These are phyloP conservation scores for Raffaelea albimanens DNA, from an alignment of 2,329 filamentous ascomycete genomes.

Conservation along the genomic window DNA sequence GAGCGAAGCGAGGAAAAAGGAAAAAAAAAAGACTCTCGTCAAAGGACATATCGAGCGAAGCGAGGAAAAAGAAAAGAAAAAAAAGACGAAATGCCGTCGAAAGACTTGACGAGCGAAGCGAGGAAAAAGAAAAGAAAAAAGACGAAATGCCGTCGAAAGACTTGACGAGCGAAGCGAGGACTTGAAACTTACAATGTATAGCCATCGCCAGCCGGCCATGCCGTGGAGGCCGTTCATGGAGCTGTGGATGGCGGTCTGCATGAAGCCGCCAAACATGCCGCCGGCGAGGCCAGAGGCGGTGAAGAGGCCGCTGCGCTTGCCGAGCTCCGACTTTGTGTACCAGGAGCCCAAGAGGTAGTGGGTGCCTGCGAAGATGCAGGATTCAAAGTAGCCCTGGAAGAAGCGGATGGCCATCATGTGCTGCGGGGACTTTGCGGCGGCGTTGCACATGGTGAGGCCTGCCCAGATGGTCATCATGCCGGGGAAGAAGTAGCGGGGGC, in stretches of 20 bases:
- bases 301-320: constrained; percentile 23
- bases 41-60: too few species aligned
- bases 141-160: too few species aligned
- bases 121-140: too few species aligned
- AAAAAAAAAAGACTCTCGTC: too few species aligned
- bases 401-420: constrained; percentile 16
- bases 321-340: constrained; percentile 39
- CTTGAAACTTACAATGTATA: constrained; percentile 2
- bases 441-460: constrained; percentile 1
- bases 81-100: too few species aligned
- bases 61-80: too few species aligned
- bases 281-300: background rate
- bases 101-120: background rate
- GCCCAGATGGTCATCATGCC: constrained; percentile 2
- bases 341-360: constrained; percentile 38
- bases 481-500: constrained; percentile 1
- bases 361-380: constrained; percentile 28
- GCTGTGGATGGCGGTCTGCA: constrained; percentile 6
- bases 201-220: constrained; percentile 9
- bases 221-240: constrained; percentile 6
- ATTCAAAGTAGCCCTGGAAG: constrained; percentile 30
- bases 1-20: too few species aligned
- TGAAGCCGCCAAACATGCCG: constrained; percentile 2
- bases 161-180: too few species aligned
- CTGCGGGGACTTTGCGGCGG: background rate